These are phyloP conservation scores for Drechslera avenae DNA, from an alignment of 2,329 filamentous ascomycete genomes.

Conservation along the genomic window DNA sequence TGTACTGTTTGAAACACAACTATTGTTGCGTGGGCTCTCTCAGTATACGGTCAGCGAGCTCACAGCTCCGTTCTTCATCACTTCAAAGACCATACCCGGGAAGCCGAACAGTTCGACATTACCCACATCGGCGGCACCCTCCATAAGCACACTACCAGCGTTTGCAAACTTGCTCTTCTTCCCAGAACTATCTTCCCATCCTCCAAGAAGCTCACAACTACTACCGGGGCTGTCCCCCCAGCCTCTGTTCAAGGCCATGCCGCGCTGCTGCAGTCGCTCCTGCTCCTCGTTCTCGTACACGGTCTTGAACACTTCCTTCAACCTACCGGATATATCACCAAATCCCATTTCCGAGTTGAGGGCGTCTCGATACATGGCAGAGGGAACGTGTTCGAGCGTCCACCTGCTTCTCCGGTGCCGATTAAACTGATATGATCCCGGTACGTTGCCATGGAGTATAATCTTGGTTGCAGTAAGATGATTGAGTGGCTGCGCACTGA, in stretches of 20 bases:
- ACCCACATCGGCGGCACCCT: constrained; percentile 59
- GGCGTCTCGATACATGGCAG: constrained; percentile 50
- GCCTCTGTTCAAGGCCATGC: constrained; percentile 87
- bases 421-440: constrained; percentile 96
- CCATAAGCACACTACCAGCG: constrained; percentile 46
- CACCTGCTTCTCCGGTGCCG: constrained; percentile 88
- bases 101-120: constrained; percentile 92
- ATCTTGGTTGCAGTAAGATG: constrained; percentile 86
- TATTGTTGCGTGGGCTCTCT: constrained; percentile 23
- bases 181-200: constrained; percentile 72
- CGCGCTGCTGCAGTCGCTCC: constrained; percentile 59
- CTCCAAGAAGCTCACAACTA: constrained; percentile 69
- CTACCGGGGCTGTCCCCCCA: constrained; percentile 92
- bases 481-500: constrained; percentile 53
- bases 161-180: constrained; percentile 43
- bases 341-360: constrained; percentile 73
- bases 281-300: constrained; percentile 64
- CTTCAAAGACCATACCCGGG: constrained; percentile 92
- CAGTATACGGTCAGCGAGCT: constrained; percentile 89
- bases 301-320: constrained; percentile 72
- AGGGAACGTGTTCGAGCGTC: constrained; percentile 65
- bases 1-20: too few relatives aligned
- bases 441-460: constrained; percentile 92
- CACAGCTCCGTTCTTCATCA: constrained; percentile 88
- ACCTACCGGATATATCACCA: constrained; percentile 65